phyloP scores from a whole-genome alignment of 352 stramenopile genomes.

The Globisporangium sylvaticum region DNA sequence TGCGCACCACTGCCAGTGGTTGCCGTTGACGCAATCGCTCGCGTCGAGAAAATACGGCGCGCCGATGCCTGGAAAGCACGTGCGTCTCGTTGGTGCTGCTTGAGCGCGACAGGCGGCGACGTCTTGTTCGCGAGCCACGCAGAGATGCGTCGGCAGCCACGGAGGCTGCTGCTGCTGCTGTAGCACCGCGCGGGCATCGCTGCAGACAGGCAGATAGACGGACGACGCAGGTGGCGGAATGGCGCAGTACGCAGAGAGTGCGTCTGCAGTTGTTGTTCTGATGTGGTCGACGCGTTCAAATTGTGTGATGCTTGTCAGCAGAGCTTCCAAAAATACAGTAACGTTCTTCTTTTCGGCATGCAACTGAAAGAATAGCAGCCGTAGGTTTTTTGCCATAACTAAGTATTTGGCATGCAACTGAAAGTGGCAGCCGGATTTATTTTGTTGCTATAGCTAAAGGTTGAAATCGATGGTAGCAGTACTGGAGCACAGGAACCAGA shows the following conservation, averaged over 20 bases:
- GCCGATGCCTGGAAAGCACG: neutral
- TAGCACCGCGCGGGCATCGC: constrained; percentile 7
- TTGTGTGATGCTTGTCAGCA: neutral
- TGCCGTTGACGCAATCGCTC: neutral
- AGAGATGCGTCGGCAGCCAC: neutral
- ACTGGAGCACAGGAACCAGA: no score
- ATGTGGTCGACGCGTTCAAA: neutral
- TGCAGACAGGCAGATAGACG: neutral
- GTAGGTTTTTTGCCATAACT: no score
- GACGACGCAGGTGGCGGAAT: neutral
- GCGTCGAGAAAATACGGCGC: neutral
- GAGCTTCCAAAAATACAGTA: no score
- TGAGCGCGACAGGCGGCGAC: neutral
- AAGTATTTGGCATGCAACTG: no score
- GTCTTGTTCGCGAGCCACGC: constrained; percentile 4
- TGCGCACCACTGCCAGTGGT: neutral
- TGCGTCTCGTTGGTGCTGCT: neutral
- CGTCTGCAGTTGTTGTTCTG: neutral
- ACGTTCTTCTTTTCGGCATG: no score
- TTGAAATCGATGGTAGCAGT: no score
- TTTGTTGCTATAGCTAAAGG: no score
- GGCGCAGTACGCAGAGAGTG: no score
- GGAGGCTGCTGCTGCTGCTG: neutral
- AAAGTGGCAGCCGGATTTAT: no score
- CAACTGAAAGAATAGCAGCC: no score